Evolutionary conservation across 768 basidiomycete genomes (phyloP).

Genomic region (Agrocybe pediades): DNA sequence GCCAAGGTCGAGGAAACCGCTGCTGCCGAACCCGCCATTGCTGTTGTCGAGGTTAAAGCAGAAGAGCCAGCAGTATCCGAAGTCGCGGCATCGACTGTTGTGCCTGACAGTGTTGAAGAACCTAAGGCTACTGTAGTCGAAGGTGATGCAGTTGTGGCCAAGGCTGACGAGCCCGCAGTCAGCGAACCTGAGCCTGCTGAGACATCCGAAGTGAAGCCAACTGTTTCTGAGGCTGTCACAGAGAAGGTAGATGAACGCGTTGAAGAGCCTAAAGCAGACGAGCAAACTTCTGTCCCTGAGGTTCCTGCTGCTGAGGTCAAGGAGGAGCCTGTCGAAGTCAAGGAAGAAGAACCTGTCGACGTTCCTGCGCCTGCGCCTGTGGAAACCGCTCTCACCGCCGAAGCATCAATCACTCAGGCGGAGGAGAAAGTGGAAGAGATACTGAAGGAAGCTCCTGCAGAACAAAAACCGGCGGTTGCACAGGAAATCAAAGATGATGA

Average conservation of each 20-base stretch:
- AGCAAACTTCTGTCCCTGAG: background rate
- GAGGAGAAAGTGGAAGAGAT: background rate
- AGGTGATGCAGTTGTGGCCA: background rate
- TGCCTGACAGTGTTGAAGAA: background rate
- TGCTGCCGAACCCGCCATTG: background rate
- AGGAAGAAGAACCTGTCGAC: background rate
- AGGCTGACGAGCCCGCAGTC: background rate
- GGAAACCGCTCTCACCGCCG: background rate
- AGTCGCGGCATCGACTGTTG: constrained; percentile 2
- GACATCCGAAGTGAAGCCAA: background rate
- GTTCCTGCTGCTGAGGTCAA: background rate
- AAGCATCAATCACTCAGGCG: background rate
- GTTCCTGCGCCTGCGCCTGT: background rate
- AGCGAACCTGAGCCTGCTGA: background rate
- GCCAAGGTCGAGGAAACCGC: constrained; percentile 2
- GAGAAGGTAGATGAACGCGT: background rate
- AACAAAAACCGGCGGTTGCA: background rate
- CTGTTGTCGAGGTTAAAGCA: constrained; percentile 2
- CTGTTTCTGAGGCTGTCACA: background rate
- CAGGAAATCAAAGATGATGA: background rate
- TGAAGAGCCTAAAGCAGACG: background rate
- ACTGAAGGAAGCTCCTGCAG: background rate
- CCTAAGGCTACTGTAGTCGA: background rate
- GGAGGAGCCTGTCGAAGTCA: background rate
- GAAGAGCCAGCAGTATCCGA: background rate